These are phyloP conservation scores for Lophium mytilinum DNA, from an alignment of 495 filamentous ascomycete genomes.

Conservation along the genomic window DNA sequence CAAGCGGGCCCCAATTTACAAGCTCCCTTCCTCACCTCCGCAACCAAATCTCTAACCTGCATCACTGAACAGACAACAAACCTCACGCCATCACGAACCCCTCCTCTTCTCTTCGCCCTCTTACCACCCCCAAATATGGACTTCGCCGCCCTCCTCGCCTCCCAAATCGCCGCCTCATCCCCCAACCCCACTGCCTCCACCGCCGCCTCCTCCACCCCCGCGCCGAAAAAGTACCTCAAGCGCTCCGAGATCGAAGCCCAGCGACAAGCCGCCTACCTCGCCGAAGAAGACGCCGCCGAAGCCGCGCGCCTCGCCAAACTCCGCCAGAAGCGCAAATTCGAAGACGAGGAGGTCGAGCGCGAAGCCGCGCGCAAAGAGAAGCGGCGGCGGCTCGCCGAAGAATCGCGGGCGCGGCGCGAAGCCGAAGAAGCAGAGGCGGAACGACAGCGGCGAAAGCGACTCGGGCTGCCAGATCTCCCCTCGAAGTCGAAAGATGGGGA, in stretches of 20 bases:
- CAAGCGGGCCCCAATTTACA: too few species aligned
- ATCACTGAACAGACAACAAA: too few species aligned
- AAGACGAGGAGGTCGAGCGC: conserved; percentile 72
- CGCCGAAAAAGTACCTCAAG: conserved; percentile 72
- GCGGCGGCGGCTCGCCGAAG: conserved; percentile 69
- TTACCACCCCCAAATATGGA: conserved; percentile 54
- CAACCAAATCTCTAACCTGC: too few species aligned
- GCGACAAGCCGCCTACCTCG: conserved; percentile 70
- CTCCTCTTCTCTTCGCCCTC: too few species aligned
- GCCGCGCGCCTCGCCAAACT: conserved; percentile 57
- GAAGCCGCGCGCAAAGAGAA: conserved; percentile 68
- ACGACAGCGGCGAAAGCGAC: conserved; percentile 43
- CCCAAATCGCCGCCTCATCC: conserved; percentile 77
- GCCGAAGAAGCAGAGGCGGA: conserved; percentile 57
- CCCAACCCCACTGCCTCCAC: conserved; percentile 18
- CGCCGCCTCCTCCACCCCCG: conserved; percentile 5
- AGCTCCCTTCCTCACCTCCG: too few species aligned
- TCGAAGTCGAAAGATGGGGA: conserved; percentile 36
- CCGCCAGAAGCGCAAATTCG: conserved; percentile 74
- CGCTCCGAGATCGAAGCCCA: conserved; percentile 80
- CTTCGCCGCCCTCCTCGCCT: conserved; percentile 84
- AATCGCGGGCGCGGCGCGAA: conserved; percentile 59
- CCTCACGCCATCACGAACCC: too few species aligned
- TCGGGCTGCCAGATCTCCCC: conserved; percentile 67
- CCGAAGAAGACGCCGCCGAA: conserved; percentile 64